Conservation (phyloP, 2,329 filamentous ascomycete species). For the Magnaporthiopsis poae region DNA sequence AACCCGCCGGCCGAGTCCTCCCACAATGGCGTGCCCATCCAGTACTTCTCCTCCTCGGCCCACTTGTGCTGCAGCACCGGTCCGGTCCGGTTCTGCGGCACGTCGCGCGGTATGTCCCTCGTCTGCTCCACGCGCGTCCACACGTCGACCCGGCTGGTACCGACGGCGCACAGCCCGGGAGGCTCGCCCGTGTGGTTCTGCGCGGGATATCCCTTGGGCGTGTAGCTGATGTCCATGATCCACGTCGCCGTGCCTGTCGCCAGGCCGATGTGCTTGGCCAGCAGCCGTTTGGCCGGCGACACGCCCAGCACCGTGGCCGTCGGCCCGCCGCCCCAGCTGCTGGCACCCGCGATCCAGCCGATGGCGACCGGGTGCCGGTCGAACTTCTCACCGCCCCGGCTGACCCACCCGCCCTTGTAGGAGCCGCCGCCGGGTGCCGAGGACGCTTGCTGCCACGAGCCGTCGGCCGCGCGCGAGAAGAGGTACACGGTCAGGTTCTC, state of each 20-base stretch:
- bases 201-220: too few relatives aligned
- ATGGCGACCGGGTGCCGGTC: conserved; percentile 1
- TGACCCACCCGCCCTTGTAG: not conserved
- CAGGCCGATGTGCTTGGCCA: not conserved
- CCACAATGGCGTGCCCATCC: not conserved
- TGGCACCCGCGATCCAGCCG: not conserved
- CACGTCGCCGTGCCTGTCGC: not conserved
- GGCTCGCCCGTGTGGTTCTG: not conserved
- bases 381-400: not conserved
- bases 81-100: not conserved
- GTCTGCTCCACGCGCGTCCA: not conserved
- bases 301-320: not conserved
- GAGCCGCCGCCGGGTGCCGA: not conserved
- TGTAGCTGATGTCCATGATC: not conserved
- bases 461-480: not conserved
- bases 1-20: not conserved
- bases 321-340: not conserved
- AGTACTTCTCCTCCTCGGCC: not conserved
- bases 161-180: not conserved
- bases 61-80: conserved; percentile 2
- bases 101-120: not conserved
- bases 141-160: conserved; percentile 4
- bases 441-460: not conserved
- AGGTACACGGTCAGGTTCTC: conserved; percentile 1
- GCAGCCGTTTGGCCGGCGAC: not conserved